phyloP scores from a whole-genome alignment of 345 rosid genomes.

The Iberis pinnata region DNA sequence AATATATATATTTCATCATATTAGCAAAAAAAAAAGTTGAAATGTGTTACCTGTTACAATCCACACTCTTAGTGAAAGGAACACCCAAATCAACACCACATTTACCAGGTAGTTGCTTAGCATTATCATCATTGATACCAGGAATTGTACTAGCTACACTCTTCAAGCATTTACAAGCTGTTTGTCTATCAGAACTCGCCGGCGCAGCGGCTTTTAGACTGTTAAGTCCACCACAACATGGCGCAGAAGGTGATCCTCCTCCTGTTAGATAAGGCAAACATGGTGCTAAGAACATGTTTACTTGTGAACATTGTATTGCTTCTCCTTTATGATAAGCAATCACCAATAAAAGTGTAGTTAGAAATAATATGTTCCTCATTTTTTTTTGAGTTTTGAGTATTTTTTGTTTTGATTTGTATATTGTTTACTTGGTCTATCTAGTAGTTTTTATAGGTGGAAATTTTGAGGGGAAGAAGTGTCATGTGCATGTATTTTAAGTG shows the following conservation, averaged over 20 bases:
- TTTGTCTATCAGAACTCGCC: slow-evolving; percentile 13
- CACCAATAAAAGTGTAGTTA: slow-evolving; percentile 2
- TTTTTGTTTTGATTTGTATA: not conserved
- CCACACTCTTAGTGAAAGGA: slow-evolving; percentile 27
- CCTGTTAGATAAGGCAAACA: slow-evolving; percentile 24
- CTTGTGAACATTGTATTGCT: slow-evolving; percentile 27
- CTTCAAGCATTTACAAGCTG: slow-evolving; percentile 30
- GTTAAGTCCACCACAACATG: slow-evolving; percentile 25
- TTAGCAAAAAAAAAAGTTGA: too few relatives aligned
- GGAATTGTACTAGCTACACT: slow-evolving; percentile 20
- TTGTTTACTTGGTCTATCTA: not conserved
- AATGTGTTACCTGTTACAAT: slow-evolving; percentile 32
- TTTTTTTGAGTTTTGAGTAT: not conserved
- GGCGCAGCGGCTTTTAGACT: slow-evolving; percentile 27
- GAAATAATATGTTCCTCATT: slow-evolving; percentile 17
- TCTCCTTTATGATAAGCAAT: slow-evolving; percentile 12
- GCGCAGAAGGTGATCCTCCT: slow-evolving; percentile 20
- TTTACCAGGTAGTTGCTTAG: slow-evolving; percentile 27
- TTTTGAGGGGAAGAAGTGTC: too few relatives aligned
- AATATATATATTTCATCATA: too few relatives aligned
- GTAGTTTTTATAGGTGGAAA: not conserved
- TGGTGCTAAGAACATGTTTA: slow-evolving; percentile 25
- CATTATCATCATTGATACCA: slow-evolving; percentile 18
- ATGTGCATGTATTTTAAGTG: slow-evolving; percentile 23
- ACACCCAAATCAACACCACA: slow-evolving; percentile 31